phyloP scores from a whole-genome alignment of 2,329 filamentous ascomycete genomes.

The Calonectria pseudoreteaudii region DNA sequence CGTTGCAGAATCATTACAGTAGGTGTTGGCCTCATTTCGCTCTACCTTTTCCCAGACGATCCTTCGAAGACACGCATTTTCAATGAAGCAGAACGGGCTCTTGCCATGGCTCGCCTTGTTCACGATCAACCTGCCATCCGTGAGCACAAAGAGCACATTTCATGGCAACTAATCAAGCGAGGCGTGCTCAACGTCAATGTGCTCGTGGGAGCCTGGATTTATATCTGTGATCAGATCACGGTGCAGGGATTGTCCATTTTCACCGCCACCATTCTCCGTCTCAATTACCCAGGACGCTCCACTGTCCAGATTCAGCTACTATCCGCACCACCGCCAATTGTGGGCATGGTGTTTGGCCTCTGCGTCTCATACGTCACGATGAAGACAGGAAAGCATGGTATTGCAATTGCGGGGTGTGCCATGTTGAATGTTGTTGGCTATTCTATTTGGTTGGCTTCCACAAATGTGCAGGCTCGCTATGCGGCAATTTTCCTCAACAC shows the following conservation, averaged over 20 bases:
- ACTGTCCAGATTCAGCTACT: slow-evolving; percentile 42
- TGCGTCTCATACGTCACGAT: slow-evolving; percentile 42
- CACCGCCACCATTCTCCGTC: slow-evolving; percentile 59
- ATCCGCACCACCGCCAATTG: slow-evolving; percentile 39
- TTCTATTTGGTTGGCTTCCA: slow-evolving; percentile 42
- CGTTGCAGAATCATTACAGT: slow-evolving; percentile 59
- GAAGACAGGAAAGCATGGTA: slow-evolving; percentile 40
- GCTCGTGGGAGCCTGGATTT: slow-evolving; percentile 54
- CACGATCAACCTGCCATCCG: slow-evolving; percentile 46
- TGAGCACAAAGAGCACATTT: slow-evolving; percentile 60
- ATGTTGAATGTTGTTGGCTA: slow-evolving; percentile 39
- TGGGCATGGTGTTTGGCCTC: slow-evolving; percentile 40
- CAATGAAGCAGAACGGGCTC: slow-evolving; percentile 63
- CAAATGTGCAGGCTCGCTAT: slow-evolving; percentile 38
- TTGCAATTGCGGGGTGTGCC: slow-evolving; percentile 40
- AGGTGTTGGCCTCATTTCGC: slow-evolving; percentile 59
- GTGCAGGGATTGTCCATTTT: slow-evolving; percentile 66
- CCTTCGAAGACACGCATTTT: slow-evolving; percentile 63
- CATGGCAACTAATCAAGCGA: slow-evolving; percentile 60
- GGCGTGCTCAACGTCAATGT: slow-evolving; percentile 56
- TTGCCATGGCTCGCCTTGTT: slow-evolving; percentile 64
- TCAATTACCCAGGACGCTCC: slow-evolving; percentile 41
- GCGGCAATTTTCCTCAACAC: slow-evolving; percentile 46
- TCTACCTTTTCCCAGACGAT: slow-evolving; percentile 63
- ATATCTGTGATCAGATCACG: slow-evolving; percentile 69